A percentile compares a stretch with the other conserved stretches of the same genome.
Evolutionary conservation across 192 early-diverging fungal species (phyloP).

Genomic region (Coemansia sp.): DNA sequence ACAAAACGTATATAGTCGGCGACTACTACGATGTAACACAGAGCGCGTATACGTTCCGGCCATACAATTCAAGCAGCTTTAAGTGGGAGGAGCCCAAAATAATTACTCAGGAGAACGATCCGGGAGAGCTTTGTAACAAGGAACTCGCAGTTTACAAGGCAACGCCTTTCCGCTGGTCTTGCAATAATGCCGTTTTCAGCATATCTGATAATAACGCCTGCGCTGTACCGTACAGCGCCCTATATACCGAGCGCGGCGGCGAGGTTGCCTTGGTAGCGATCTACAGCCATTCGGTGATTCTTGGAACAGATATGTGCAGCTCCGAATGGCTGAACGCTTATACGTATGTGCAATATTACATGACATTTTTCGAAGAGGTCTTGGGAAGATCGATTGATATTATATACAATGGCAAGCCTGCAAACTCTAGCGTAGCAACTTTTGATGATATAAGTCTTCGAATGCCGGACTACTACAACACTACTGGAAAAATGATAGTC

Average conservation of each 20-base stretch:
- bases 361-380: not conserved
- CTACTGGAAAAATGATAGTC: not conserved
- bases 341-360: not conserved
- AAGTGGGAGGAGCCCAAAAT: not conserved
- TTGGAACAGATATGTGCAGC: conserved; percentile 1
- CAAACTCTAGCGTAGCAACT: not conserved
- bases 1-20: not conserved
- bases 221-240: conserved; percentile 1
- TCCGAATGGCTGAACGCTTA: not conserved
- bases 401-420: not conserved
- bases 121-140: not conserved
- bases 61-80: not conserved
- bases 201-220: not conserved
- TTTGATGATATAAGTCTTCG: not conserved
- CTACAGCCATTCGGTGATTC: conserved; percentile 5
- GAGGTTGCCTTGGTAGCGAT: not conserved
- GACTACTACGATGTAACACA: not conserved
- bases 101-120: not conserved
- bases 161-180: not conserved
- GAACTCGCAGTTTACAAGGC: not conserved
- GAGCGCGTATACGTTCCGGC: not conserved
- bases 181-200: not conserved
- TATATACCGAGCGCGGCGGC: not conserved
- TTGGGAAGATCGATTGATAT: not conserved
- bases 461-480: not conserved